Conservation (phyloP, 2,329 filamentous ascomycete species). For the Tricladium varicosporioides region DNA sequence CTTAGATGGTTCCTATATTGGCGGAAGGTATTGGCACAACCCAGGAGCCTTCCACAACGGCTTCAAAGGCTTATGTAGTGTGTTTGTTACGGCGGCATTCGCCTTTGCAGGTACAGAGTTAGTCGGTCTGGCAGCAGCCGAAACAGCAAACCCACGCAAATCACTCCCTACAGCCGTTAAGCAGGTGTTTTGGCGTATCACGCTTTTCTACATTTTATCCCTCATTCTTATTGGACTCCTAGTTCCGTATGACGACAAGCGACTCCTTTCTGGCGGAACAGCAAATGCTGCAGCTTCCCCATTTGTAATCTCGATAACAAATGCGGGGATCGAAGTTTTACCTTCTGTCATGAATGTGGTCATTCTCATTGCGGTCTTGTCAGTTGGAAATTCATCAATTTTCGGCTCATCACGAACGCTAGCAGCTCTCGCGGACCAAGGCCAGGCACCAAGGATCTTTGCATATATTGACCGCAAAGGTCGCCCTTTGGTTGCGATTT, state of each 20-base stretch:
- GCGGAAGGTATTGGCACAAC: slow-evolving; percentile 70
- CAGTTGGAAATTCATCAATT: slow-evolving; percentile 87
- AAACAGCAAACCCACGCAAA: slow-evolving; percentile 76
- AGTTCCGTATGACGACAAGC: slow-evolving; percentile 68
- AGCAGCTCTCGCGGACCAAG: slow-evolving; percentile 83
- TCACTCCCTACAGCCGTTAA: slow-evolving; percentile 84
- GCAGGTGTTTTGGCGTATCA: slow-evolving; percentile 94
- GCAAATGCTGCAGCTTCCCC: slow-evolving; percentile 76
- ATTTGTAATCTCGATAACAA: slow-evolving; percentile 88
- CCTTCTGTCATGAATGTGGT: slow-evolving; percentile 94
- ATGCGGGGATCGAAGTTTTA: slow-evolving; percentile 76
- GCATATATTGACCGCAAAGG: slow-evolving; percentile 81
- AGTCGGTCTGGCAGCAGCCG: slow-evolving; percentile 73
- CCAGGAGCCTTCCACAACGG: slow-evolving; percentile 85
- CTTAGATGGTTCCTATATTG: slow-evolving; percentile 72
- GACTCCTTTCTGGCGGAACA: slow-evolving; percentile 58
- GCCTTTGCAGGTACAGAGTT: slow-evolving; percentile 75
- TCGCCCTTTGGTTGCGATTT: slow-evolving; percentile 73
- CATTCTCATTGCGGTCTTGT: slow-evolving; percentile 85
- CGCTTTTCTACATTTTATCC: slow-evolving; percentile 84
- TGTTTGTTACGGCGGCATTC: slow-evolving; percentile 76
- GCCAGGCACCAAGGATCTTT: slow-evolving; percentile 74
- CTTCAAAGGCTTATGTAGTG: slow-evolving; percentile 78
- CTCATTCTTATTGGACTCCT: slow-evolving; percentile 78
- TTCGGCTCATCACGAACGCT: slow-evolving; percentile 91